Evolutionary conservation across 2,329 filamentous ascomycete species (phyloP).

Genomic region (Onygenales sp.): DNA sequence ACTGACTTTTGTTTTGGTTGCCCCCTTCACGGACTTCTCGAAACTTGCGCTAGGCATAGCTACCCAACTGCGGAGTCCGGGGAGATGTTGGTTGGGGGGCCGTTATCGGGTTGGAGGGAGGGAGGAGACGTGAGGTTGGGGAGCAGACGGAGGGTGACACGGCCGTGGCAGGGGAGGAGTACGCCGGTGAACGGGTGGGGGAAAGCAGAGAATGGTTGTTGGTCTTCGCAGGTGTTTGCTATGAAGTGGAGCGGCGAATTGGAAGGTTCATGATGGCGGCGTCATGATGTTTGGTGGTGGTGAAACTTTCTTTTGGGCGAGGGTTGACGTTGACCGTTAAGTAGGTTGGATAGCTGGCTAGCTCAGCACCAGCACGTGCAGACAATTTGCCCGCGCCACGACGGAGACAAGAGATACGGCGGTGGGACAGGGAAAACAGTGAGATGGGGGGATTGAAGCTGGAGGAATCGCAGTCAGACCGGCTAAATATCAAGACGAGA

Average conservation of each 20-base stretch:
- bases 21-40: slow-evolving; percentile 98
- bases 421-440: too few relatives aligned
- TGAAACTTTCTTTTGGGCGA: background rate
- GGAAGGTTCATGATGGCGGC: background rate
- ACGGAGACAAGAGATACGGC: too few relatives aligned
- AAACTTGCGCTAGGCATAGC: slow-evolving; percentile 62
- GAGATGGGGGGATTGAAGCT: too few relatives aligned
- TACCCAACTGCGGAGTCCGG: background rate
- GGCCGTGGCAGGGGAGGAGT: background rate
- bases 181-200: background rate
- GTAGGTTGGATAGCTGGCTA: too few relatives aligned
- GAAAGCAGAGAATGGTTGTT: background rate
- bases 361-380: too few relatives aligned
- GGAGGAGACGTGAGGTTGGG: background rate
- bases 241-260: background rate
- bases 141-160: background rate
- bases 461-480: too few relatives aligned
- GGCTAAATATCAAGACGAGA: too few relatives aligned
- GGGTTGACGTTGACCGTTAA: too few relatives aligned
- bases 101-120: background rate
- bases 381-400: too few relatives aligned
- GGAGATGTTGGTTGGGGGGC: background rate
- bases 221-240: background rate
- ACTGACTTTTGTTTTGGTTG: slow-evolving; percentile 88
- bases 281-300: background rate